Conservation (phyloP, 352 stramenopile genomes). For the Phytophthora boehmeriae region DNA sequence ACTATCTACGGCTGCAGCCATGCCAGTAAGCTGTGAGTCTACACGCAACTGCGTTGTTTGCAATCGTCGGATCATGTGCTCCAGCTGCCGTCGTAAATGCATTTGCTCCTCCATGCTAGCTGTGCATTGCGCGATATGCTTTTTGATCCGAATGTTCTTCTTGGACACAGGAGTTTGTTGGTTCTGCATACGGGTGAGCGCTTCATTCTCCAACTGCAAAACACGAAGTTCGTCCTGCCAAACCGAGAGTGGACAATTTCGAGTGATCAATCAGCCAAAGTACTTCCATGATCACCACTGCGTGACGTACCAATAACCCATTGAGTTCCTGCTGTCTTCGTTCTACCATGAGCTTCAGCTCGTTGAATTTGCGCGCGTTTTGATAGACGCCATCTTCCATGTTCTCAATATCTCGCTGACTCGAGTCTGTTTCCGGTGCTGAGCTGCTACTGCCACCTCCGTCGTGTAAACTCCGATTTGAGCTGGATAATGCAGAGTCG, state of each 20-base stretch:
- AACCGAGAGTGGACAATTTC: not conserved
- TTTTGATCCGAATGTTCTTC: conserved; percentile 67
- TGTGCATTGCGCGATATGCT: conserved; percentile 74
- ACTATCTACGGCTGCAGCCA: conserved; percentile 67
- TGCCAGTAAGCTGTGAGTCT: conserved; percentile 68
- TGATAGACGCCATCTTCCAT: conserved; percentile 75
- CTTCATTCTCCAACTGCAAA: conserved; percentile 74
- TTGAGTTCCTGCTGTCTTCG: conserved; percentile 70
- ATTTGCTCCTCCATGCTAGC: conserved; percentile 83
- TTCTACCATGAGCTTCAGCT: conserved; percentile 73
- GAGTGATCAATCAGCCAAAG: not conserved
- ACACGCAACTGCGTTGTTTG: conserved; percentile 78
- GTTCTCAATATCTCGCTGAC: conserved; percentile 61
- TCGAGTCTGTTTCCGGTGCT: conserved; percentile 45
- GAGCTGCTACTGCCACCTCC: conserved; percentile 9
- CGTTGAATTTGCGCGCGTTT: conserved; percentile 83
- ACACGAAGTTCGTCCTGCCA: conserved; percentile 70
- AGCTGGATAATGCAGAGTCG: conserved; percentile 38
- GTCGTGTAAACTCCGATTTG: conserved; percentile 34
- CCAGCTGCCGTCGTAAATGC: conserved; percentile 68
- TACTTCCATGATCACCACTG: not conserved
- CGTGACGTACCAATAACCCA: conserved; percentile 46
- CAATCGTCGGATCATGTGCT: conserved; percentile 84
- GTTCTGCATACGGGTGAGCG: conserved; percentile 74
- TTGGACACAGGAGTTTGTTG: conserved; percentile 80